These are phyloP conservation scores for Solanum paucissectum DNA, from an alignment of 257 asterid genomes.

Conservation along the genomic window DNA sequence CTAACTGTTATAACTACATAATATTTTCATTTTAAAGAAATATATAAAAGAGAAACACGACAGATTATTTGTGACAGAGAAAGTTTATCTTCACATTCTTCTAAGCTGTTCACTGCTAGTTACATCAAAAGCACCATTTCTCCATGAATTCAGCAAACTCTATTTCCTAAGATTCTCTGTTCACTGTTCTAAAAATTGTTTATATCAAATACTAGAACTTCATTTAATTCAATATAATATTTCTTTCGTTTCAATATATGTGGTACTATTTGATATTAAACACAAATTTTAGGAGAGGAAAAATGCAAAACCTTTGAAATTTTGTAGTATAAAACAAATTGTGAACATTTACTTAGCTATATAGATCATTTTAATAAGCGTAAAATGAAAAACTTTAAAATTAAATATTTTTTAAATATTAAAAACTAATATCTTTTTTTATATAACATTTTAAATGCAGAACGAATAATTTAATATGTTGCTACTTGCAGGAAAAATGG, in stretches of 20 bases:
- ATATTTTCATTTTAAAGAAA: background rate
- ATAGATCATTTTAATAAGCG: background rate
- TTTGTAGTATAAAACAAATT: background rate
- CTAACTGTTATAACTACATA: too few relatives aligned
- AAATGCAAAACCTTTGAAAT: background rate
- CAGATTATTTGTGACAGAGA: background rate
- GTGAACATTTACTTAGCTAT: background rate
- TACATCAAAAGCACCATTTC: background rate
- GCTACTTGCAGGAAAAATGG: background rate
- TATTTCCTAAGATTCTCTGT: constrained; percentile 4
- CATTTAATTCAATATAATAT: background rate
- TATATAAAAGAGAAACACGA: background rate
- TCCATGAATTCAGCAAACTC: constrained; percentile 13
- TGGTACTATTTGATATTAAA: background rate
- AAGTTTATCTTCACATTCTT: background rate
- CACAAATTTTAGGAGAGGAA: background rate
- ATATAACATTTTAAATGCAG: background rate
- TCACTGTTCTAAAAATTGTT: background rate
- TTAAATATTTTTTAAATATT: too few relatives aligned
- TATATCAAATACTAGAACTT: background rate
- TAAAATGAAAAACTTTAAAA: background rate
- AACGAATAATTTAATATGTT: background rate
- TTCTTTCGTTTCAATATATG: background rate
- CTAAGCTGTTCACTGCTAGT: background rate
- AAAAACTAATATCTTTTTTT: background rate